phyloP scores from a whole-genome alignment of 176 grass and related monocot genomes.

The Cocos nucifera region DNA sequence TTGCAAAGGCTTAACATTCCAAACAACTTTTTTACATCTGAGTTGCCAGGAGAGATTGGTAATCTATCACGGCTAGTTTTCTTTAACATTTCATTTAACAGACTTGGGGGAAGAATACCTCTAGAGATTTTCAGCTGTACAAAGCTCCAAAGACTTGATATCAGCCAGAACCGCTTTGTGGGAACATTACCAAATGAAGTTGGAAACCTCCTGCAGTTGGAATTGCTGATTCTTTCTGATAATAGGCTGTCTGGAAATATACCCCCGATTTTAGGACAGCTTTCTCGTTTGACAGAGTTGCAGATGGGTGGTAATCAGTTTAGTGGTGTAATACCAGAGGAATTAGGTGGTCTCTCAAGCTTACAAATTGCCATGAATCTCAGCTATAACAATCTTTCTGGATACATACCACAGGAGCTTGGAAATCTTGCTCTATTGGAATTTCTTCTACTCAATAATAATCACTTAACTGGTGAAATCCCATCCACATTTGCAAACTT shows the following conservation, averaged over 20 bases:
- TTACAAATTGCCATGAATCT: slow-evolving; percentile 97
- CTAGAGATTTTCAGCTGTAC: slow-evolving; percentile 83
- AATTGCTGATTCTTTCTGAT: slow-evolving; percentile 73
- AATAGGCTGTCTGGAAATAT: slow-evolving; percentile 65
- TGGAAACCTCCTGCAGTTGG: slow-evolving; percentile 71
- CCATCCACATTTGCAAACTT: slow-evolving; percentile 85
- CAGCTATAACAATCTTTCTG: slow-evolving; percentile 74
- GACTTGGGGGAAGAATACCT: slow-evolving; percentile 66
- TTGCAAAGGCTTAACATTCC: slow-evolving; percentile 74
- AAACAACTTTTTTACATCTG: slow-evolving; percentile 81
- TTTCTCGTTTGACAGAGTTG: slow-evolving; percentile 81
- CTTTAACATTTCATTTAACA: slow-evolving; percentile 95
- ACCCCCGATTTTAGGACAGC: slow-evolving; percentile 65
- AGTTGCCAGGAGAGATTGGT: slow-evolving; percentile 80
- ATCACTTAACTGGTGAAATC: slow-evolving; percentile 78
- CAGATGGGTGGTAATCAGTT: slow-evolving; percentile 93
- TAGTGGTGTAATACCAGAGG: slow-evolving; percentile 72
- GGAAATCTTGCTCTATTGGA: slow-evolving; percentile 76
- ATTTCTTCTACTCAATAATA: slow-evolving; percentile 81
- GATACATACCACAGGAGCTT: slow-evolving; percentile 77
- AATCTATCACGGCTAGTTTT: slow-evolving; percentile 65
- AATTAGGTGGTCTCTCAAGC: slow-evolving; percentile 69
- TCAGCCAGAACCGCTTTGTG: slow-evolving; percentile 80
- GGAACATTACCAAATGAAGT: slow-evolving; percentile 69
- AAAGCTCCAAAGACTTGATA: slow-evolving; percentile 81